Evolutionary conservation across 148 eudicot species (phyloP).

Genomic region (Rhododendron molle): DNA sequence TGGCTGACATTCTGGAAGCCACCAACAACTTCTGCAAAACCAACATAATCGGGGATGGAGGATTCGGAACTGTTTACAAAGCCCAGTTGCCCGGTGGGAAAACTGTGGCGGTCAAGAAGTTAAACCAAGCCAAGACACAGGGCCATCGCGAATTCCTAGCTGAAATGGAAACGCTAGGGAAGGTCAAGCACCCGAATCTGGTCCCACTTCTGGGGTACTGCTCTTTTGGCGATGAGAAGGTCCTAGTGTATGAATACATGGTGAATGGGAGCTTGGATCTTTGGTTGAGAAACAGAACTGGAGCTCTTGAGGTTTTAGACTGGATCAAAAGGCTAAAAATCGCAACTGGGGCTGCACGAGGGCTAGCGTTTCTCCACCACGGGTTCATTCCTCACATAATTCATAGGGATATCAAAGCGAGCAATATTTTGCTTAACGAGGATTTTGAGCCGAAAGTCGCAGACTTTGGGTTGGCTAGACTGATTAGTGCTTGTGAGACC

Average conservation of each 20-base stretch:
- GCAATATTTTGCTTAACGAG: constrained; percentile 42
- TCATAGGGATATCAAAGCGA: constrained; percentile 54
- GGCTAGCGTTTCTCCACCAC: constrained; percentile 50
- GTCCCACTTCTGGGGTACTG: constrained; percentile 54
- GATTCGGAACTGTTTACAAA: constrained; percentile 56
- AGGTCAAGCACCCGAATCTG: constrained; percentile 49
- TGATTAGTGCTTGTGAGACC: constrained; percentile 58
- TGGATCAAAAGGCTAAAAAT: constrained; percentile 44
- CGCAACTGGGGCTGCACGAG: constrained; percentile 47
- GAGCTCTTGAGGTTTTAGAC: constrained; percentile 27
- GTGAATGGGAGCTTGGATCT: constrained; percentile 47
- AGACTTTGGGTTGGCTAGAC: constrained; percentile 50
- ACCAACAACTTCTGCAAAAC: constrained; percentile 51
- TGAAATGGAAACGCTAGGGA: constrained; percentile 55
- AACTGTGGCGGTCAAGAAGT: constrained; percentile 46
- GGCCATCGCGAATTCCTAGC: constrained; percentile 52
- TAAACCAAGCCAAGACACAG: constrained; percentile 44
- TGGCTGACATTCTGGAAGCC: constrained; percentile 38
- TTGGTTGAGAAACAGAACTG: constrained; percentile 44
- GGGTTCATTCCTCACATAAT: constrained; percentile 55
- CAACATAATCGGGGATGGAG: constrained; percentile 48
- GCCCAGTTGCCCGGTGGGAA: constrained; percentile 39
- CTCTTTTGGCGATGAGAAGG: constrained; percentile 45
- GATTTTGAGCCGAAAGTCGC: constrained; percentile 55
- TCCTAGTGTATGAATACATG: constrained; percentile 57